Percentiles rank a stretch among this genome's conserved stretches.
phyloP scores from a whole-genome alignment of 768 basidiomycete genomes.

The Chiua virens region DNA sequence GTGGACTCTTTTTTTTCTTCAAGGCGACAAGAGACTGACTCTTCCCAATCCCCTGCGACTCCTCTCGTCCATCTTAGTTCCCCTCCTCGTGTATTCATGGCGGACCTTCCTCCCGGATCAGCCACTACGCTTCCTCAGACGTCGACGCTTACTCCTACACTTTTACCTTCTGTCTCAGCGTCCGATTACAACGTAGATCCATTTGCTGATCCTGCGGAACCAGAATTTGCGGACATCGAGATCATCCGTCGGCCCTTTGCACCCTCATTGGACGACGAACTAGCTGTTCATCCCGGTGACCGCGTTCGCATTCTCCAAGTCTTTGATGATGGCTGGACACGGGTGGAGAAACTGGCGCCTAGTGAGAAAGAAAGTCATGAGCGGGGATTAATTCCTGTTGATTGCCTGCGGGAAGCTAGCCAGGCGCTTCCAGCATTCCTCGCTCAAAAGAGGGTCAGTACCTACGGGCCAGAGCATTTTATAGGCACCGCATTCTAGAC shows the following conservation, averaged over 20 bases:
- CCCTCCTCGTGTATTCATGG: conserved; percentile 15
- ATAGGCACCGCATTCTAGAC: background rate
- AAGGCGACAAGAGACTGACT: background rate
- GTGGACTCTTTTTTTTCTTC: background rate
- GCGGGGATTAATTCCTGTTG: conserved; percentile 65
- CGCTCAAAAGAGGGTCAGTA: conserved; percentile 47
- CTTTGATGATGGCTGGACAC: conserved; percentile 74
- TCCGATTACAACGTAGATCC: conserved; percentile 28
- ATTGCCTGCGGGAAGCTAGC: conserved; percentile 55
- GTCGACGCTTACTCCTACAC: background rate
- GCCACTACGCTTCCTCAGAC: conserved; percentile 9
- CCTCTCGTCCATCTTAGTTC: conserved; percentile 19
- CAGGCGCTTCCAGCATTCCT: conserved; percentile 51
- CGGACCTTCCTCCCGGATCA: conserved; percentile 16
- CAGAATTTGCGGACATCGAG: conserved; percentile 44
- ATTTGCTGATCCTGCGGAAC: conserved; percentile 33
- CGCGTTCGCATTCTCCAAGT: conserved; percentile 49
- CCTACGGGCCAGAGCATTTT: conserved; percentile 21
- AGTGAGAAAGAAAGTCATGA: conserved; percentile 2
- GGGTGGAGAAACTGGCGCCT: conserved; percentile 47
- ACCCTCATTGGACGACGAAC: conserved; percentile 59
- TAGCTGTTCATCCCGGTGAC: conserved; percentile 52
- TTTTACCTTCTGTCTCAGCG: background rate
- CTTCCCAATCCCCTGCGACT: conserved; percentile 13
- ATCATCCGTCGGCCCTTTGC: conserved; percentile 55